Conservation (phyloP, 176 grass and related monocot genomes). For the Tillandsia leiboldiana region DNA sequence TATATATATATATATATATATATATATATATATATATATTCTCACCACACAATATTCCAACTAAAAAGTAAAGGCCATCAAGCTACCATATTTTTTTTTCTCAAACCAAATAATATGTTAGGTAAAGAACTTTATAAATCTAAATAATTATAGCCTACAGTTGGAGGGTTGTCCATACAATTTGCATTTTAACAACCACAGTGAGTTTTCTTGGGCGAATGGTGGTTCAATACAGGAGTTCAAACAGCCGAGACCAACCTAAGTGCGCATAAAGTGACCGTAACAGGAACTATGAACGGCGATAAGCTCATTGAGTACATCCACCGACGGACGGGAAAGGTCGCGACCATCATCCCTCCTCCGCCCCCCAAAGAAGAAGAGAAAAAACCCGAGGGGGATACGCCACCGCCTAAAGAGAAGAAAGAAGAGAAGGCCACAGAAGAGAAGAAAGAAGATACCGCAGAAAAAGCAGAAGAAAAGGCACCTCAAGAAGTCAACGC, state of each 20-base stretch:
- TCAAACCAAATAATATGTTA: too few species aligned
- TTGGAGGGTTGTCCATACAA: too few species aligned
- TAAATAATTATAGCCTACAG: too few species aligned
- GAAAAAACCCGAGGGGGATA: too few species aligned
- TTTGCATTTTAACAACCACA: neutral
- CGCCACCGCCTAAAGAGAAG: conserved; percentile 8
- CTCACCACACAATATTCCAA: too few species aligned
- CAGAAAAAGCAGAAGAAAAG: conserved; percentile 29
- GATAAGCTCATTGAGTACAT: conserved; percentile 59
- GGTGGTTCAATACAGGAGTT: conserved; percentile 40
- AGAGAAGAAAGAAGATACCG: conserved; percentile 8
- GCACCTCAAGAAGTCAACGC: conserved; percentile 7
- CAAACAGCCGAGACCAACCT: conserved; percentile 41
- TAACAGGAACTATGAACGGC: conserved; percentile 37
- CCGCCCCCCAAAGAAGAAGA: conserved; percentile 36
- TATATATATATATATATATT: too few species aligned
- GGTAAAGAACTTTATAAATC: too few species aligned
- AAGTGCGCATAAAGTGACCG: conserved; percentile 34
- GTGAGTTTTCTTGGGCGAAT: neutral
- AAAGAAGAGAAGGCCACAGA: conserved; percentile 22
- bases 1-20: too few species aligned
- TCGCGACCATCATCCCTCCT: conserved; percentile 42
- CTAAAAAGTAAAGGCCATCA: too few species aligned
- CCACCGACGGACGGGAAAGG: conserved; percentile 48
- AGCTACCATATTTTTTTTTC: too few species aligned